These are phyloP conservation scores for Penicillium taxi DNA, from an alignment of 495 filamentous ascomycete genomes.

Conservation along the genomic window DNA sequence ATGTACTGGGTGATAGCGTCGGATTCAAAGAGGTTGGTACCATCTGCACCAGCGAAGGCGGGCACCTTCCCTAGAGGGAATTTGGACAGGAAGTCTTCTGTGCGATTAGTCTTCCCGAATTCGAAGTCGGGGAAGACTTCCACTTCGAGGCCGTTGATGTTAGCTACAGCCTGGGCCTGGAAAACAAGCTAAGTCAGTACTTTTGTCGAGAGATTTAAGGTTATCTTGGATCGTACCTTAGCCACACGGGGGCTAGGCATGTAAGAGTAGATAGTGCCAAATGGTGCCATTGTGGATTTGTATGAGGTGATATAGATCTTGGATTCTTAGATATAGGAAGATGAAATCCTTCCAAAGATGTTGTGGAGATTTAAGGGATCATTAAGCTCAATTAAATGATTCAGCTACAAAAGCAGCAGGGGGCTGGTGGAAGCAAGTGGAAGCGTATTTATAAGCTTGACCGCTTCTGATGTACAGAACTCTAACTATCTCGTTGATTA, in stretches of 20 bases:
- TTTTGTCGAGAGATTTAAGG: neutral
- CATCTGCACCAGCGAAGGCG: conserved; percentile 47
- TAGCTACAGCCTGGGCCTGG: conserved; percentile 45
- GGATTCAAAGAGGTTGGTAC: conserved; percentile 41
- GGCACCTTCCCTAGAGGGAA: conserved; percentile 57
- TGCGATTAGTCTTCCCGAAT: conserved; percentile 39
- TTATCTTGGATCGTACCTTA: conserved; percentile 30
- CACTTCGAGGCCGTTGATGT: conserved; percentile 44
- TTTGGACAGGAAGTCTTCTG: conserved; percentile 48
- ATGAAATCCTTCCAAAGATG: too few species aligned
- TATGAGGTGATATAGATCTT: conserved; percentile 6
- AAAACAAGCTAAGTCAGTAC: neutral
- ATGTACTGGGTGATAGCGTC: conserved; percentile 50
- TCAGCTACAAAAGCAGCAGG: too few species aligned
- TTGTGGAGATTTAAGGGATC: too few species aligned
- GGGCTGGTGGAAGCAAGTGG: too few species aligned
- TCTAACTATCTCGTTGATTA: too few species aligned
- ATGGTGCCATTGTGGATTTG: conserved; percentile 40
- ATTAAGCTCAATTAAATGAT: too few species aligned
- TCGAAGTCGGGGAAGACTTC: conserved; percentile 31
- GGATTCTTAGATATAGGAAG: too few species aligned
- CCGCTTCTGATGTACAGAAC: too few species aligned
- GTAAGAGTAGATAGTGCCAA: conserved; percentile 45
- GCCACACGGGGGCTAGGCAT: conserved; percentile 40
- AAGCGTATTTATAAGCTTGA: too few species aligned